phyloP scores from a whole-genome alignment of 1,284 basidiomycete species.

The Microbotryomycetes sp. region DNA sequence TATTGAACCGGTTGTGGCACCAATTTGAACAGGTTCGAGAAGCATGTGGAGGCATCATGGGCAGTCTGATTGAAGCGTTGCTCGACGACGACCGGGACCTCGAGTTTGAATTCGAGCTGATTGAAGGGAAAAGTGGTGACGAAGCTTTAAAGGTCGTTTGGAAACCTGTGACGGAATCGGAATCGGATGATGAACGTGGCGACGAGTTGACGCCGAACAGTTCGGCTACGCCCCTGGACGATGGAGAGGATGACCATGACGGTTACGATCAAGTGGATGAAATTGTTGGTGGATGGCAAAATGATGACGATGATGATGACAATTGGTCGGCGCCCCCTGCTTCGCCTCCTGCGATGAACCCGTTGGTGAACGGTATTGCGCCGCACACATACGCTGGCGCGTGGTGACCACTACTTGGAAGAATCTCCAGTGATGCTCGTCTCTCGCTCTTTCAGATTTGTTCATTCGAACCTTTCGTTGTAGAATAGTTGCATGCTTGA shows the following conservation, averaged over 20 bases:
- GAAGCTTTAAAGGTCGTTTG: constrained; percentile 1
- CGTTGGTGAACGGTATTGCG: too few relatives aligned
- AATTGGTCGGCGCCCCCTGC: too few relatives aligned
- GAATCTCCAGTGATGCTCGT: too few relatives aligned
- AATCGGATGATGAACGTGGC: background rate
- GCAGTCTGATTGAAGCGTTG: constrained; percentile 1
- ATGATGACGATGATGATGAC: too few relatives aligned
- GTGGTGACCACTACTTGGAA: too few relatives aligned
- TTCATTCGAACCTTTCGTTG: too few relatives aligned
- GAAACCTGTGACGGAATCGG: background rate
- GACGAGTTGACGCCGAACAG: background rate
- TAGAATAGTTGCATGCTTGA: too few relatives aligned
- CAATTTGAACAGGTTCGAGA: background rate
- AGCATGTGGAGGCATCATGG: constrained; percentile 1
- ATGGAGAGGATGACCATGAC: background rate
- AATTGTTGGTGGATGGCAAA: background rate
- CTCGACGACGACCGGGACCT: background rate
- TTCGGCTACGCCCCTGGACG: background rate
- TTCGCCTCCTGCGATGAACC: too few relatives aligned
- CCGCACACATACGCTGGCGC: background rate
- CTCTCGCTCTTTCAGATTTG: too few relatives aligned
- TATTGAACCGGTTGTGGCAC: background rate
- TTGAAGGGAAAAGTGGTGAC: background rate
- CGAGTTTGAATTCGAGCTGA: constrained; percentile 1
- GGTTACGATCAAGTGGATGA: background rate